phyloP scores from a whole-genome alignment of 2,329 filamentous ascomycete genomes.

The Talaromyces atroroseus region DNA sequence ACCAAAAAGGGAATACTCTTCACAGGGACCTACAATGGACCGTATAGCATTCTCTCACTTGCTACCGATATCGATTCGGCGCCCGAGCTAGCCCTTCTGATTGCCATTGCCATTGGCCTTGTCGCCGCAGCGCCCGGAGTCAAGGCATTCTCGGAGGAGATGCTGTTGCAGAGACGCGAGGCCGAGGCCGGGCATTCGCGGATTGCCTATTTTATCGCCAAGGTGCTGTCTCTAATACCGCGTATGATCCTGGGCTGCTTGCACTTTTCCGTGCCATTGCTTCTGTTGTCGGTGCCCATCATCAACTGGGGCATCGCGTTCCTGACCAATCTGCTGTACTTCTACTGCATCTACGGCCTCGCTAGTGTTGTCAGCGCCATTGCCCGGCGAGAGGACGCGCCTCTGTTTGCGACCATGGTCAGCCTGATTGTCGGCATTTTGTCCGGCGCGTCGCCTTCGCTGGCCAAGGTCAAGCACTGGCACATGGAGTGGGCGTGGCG shows the following conservation, averaged over 20 bases:
- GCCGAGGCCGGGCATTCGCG: conserved; percentile 10
- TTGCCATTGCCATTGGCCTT: conserved; percentile 6
- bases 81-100: conserved; percentile 5
- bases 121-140: conserved; percentile 8
- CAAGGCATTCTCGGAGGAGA: conserved; percentile 8
- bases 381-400: conserved; percentile 2
- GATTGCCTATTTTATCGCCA: conserved; percentile 4
- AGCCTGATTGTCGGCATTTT: conserved; percentile 10
- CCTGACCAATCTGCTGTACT: conserved; percentile 5
- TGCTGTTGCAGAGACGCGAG: conserved; percentile 8
- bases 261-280: conserved; percentile 6
- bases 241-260: conserved; percentile 8
- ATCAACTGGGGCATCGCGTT: conserved; percentile 8
- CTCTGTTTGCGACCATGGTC: conserved; percentile 5
- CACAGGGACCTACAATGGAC: conserved; percentile 2
- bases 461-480: conserved; percentile 5
- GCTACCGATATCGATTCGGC: conserved; percentile 1
- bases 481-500: conserved; percentile 6
- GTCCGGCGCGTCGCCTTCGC: conserved; percentile 4
- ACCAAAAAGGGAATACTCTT: conserved; percentile 9
- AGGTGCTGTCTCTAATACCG: conserved; percentile 3
- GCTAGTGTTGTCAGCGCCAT: conserved; percentile 6
- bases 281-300: conserved; percentile 1
- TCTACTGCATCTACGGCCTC: conserved; percentile 10
- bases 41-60: conserved; percentile 4